A percentile compares a stretch with the other conserved stretches of the same genome.
Evolutionary conservation across 2,329 filamentous ascomycete genomes (phyloP).

Genomic region (Monosporascus cannonballus): DNA sequence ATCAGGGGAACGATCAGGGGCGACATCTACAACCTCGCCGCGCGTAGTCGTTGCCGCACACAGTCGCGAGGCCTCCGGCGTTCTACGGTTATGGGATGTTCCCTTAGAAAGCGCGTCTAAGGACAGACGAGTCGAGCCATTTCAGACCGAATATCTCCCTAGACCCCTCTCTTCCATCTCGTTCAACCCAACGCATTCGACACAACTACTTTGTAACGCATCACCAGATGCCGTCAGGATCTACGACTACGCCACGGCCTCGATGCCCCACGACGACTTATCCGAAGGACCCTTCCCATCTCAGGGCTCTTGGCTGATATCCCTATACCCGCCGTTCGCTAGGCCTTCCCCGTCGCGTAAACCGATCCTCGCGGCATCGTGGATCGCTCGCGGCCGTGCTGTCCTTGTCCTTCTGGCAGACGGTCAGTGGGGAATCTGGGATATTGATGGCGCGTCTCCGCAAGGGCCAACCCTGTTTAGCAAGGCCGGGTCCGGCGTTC

Average conservation of each 20-base stretch:
- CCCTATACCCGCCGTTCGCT: constrained; percentile 52
- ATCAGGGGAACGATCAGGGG: constrained; percentile 32
- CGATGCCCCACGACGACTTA: constrained; percentile 45
- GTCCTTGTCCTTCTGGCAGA: constrained; percentile 54
- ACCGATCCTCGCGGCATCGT: constrained; percentile 55
- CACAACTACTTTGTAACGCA: constrained; percentile 52
- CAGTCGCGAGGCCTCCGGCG: constrained; percentile 52
- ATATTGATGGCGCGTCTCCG: constrained; percentile 53
- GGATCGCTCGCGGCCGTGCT: constrained; percentile 55
- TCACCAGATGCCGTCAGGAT: constrained; percentile 51
- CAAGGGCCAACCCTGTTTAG: constrained; percentile 40
- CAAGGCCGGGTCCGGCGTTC: constrained; percentile 45
- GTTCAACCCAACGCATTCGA: constrained; percentile 54
- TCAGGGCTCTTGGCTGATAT: constrained; percentile 60
- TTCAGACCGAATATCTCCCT: constrained; percentile 55
- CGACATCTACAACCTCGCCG: constrained; percentile 19
- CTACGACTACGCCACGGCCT: constrained; percentile 53
- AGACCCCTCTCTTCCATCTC: constrained; percentile 48
- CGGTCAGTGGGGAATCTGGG: constrained; percentile 64
- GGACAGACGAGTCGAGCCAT: constrained; percentile 38
- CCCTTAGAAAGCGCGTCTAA: constrained; percentile 38
- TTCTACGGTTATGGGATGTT: constrained; percentile 53
- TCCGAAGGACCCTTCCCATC: constrained; percentile 44
- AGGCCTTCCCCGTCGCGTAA: constrained; percentile 47
- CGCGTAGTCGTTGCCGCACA: constrained; percentile 55